phyloP scores from a whole-genome alignment of 169 alveolate genomes.

The Cryptosporidium bovis region DNA sequence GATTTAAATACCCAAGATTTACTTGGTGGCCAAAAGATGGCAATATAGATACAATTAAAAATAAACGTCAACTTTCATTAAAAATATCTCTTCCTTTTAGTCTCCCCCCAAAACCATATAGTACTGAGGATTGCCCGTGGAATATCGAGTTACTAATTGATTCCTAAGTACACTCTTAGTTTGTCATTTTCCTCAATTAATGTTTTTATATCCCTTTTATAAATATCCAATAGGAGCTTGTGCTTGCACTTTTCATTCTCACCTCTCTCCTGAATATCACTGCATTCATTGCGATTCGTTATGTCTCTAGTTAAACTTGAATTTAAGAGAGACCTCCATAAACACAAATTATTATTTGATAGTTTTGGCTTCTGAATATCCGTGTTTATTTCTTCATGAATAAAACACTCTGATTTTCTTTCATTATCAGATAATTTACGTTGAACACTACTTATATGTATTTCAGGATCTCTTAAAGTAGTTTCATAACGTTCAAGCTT shows the following conservation, averaged over 20 bases:
- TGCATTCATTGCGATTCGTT: neutral
- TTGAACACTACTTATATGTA: neutral
- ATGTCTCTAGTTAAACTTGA: neutral
- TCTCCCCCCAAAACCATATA: conserved; percentile 45
- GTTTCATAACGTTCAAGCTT: conserved; percentile 49
- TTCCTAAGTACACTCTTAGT: neutral
- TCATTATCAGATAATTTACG: neutral
- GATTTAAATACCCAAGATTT: conserved; percentile 25
- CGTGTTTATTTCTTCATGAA: neutral
- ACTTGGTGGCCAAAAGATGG: conserved; percentile 16
- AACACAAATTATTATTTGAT: neutral
- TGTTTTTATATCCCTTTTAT: conserved; percentile 5
- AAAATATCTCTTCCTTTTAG: conserved; percentile 36
- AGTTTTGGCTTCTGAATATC: neutral
- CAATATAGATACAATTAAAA: neutral
- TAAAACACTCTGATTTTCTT: neutral
- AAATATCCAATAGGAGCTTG: conserved; percentile 6
- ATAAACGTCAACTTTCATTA: neutral
- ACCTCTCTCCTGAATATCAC: neutral
- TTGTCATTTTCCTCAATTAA: conserved; percentile 20
- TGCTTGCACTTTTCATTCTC: conserved; percentile 7
- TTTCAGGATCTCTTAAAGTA: conserved; percentile 14
- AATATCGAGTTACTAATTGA: conserved; percentile 26
- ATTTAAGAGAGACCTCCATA: conserved; percentile 50
- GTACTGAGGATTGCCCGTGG: conserved; percentile 38